Base-by-base conservation (phyloP, 2,329 filamentous ascomycete genomes). In the Aspergillus eucalypticola region DNA sequence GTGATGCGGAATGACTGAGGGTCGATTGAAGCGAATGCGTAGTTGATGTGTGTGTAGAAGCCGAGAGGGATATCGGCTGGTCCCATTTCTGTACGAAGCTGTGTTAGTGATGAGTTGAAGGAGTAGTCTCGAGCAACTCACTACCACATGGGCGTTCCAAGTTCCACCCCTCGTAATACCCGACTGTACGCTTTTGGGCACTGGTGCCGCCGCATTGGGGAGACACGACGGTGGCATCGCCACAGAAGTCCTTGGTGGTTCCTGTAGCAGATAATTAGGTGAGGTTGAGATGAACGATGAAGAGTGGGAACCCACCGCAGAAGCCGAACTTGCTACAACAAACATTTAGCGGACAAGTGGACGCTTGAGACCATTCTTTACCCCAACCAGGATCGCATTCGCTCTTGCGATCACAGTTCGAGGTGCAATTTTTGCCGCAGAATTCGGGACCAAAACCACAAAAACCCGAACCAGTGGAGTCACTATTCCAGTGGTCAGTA, bases 11-110 rank as follows among this genome's bases (percentile, higher is more conserved):
- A 80, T 1, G 71, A 73, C 0, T 49, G 54, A 0, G 79, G 77
- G 41, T 82, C 71, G 51, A 83, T 76, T 13, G 72, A 73, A 2
- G 74, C 77, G 60, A 82, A 83, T 0, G 80, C 76, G 41, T 71
- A 76, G 60, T 76, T 77, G 52, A 78, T 39, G 48, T 76, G 67
- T 0, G 63, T 70, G 13, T 72, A 71, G 23, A 64, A 44, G 27
- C 60, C 69, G 25, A 64, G 54, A 8, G 66, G 65, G 46, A 70
- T 65, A 21, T 67, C 51, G 23, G 66, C 53, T 0, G 69, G 65
- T 8, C 35, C 52, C 46, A 68, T 56, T 15, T 53, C 62, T 54
- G 10, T 8, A 41, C 61, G 27, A 13, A 32, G 7, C 51, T 27
- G 11, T 3, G 27, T 60, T 49, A 48, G 52, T 8, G 15, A 5